These are phyloP conservation scores for Tulasnella sp. DNA, from an alignment of 768 basidiomycete species.

Conservation along the genomic window DNA sequence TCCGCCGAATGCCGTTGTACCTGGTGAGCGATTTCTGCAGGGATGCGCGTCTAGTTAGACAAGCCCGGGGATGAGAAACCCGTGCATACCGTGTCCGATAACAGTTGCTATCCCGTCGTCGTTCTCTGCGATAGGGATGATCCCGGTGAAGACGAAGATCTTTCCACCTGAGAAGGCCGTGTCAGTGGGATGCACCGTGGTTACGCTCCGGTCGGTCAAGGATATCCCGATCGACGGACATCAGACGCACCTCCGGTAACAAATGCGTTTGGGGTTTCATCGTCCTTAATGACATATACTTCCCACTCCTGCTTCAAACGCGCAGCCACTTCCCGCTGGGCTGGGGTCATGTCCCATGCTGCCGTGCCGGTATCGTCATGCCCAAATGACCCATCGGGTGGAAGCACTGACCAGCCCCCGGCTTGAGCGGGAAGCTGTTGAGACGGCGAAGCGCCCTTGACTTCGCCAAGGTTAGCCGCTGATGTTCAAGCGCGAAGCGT, in stretches of 20 bases:
- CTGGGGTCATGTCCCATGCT: neutral
- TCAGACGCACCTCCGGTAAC: constrained; percentile 48
- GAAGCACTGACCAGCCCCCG: neutral
- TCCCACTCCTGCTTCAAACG: constrained; percentile 38
- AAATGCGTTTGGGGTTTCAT: constrained; percentile 61
- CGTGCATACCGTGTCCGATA: constrained; percentile 60
- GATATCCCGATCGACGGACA: neutral
- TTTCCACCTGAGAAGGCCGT: constrained; percentile 36
- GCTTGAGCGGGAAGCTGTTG: neutral
- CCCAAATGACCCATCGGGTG: neutral
- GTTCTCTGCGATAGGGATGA: constrained; percentile 62
- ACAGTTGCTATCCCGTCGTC: constrained; percentile 78
- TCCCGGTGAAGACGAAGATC: constrained; percentile 83
- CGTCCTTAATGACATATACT: constrained; percentile 67
- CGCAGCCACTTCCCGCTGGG: neutral
- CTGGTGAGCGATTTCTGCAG: constrained; percentile 7
- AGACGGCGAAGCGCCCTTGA: constrained; percentile 27
- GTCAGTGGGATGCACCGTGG: neutral
- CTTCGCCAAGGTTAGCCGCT: constrained; percentile 57
- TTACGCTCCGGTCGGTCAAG: neutral
- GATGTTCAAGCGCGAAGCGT: neutral
- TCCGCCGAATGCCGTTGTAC: constrained; percentile 51
- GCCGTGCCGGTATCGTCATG: neutral
- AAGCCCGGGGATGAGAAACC: neutral
- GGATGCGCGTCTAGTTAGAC: neutral